Evolutionary conservation across 441 rosid species (phyloP), one percentile per base, ranked within the genome.

Genomic region (Gossypium schwendimanii): DNA sequence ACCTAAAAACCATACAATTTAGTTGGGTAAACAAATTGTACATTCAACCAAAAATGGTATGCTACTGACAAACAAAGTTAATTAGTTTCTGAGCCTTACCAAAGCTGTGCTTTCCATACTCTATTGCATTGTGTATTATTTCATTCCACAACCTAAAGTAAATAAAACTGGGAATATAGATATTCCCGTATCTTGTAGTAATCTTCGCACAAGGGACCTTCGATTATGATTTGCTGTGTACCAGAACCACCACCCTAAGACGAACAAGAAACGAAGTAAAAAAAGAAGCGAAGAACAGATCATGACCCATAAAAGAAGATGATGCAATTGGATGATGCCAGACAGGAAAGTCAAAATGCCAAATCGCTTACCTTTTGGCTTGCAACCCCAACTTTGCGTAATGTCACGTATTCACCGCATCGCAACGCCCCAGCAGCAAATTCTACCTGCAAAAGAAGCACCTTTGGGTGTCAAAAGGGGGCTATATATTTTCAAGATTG

Each of bases 191-290:
- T 92, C 82, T 91, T 91, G 49, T 92, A 94, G 39, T 94, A 94
- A 72, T 92, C 99, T 73, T 95, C 98, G 21, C 98, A 89, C 47
- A 94, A 79, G 0, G 99, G 99, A 52, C 99, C 99, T 83, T 94
- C 99, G 2, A 94, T 86, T 54, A 92, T 78, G 63, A 94, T 84
- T 68, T 94, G 99, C 79, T 92, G 99, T 23, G 91, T 86, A 14
- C 92, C 88, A 10, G 91, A 84, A 49, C 82, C 82, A 23, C 94
- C 94, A 5, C 89, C 92, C 95, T 87, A 17, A 11, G 24, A 49
- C 6, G 52, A 50, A n/a, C 26, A 54, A 26, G 60, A 10, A 45
- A 8, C 47, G 10, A 33, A 24, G 28, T 8, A 23, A 57, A 69
- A 50, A 18, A 24, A 41, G 1, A 0, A 17, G 0, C 4, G 36